Conservation (phyloP, 331 rosid species). For the Rhamnella rubrinervis region DNA sequence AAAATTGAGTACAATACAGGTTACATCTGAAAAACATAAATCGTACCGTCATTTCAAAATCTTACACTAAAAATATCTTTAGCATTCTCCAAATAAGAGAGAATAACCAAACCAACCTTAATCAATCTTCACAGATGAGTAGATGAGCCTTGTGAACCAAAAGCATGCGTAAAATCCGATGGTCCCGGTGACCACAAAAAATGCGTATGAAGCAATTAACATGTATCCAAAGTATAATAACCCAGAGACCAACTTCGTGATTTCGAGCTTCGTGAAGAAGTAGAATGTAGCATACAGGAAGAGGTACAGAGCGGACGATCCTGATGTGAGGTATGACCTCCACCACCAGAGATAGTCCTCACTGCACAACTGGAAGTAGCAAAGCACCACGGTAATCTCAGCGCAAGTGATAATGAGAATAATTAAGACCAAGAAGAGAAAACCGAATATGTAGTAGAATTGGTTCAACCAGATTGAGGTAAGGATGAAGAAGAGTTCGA, state of each 20-base stretch:
- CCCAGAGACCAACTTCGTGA: constrained; percentile 88
- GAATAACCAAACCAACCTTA: constrained; percentile 33
- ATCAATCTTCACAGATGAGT: constrained; percentile 96
- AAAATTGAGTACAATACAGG: constrained; percentile 59
- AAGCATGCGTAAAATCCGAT: constrained; percentile 95
- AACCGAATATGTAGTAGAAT: constrained; percentile 97
- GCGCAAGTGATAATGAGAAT: constrained; percentile 94
- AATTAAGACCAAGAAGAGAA: constrained; percentile 88
- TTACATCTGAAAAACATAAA: constrained; percentile 47
- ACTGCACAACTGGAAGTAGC: constrained; percentile 99
- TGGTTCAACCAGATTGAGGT: constrained; percentile 99
- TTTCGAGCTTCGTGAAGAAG: constrained; percentile 99
- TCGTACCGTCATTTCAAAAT: constrained; percentile 41
- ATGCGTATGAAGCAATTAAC: constrained; percentile 96
- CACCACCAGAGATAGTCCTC: constrained; percentile 99
- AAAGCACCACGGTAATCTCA: constrained; percentile 92
- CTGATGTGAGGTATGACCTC: constrained; percentile 96
- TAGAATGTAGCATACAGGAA: constrained; percentile 93
- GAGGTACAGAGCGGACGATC: constrained; percentile 93
- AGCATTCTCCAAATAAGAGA: constrained; percentile 27
- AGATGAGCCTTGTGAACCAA: constrained; percentile 96
- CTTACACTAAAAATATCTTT: constrained; percentile 45
- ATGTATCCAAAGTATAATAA: constrained; percentile 90
- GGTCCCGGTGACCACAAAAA: constrained; percentile 91
- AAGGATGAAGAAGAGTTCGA: constrained; percentile 96